Conservation (phyloP, 352 stramenopile species). For the Globisporangium viniferum region DNA sequence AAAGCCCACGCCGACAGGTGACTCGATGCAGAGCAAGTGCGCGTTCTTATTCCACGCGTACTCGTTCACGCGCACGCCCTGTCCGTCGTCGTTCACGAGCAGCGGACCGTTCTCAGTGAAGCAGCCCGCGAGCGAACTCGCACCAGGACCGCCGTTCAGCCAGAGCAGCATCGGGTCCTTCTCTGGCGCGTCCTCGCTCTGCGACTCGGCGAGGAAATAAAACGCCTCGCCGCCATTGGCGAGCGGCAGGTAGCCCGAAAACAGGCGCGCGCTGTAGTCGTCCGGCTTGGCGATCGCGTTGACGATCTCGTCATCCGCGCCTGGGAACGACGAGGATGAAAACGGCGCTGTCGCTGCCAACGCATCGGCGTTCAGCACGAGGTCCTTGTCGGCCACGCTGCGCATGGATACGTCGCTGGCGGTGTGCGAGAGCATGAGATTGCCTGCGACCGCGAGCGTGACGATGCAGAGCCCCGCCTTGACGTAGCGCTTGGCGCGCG, state of each 20-base stretch:
- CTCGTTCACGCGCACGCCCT: conserved; percentile 52
- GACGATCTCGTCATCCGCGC: conserved; percentile 45
- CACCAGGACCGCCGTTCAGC: conserved; percentile 96
- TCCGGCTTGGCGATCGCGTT: conserved; percentile 30
- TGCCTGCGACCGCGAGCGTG: conserved; percentile 15
- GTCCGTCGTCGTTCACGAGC: conserved; percentile 86
- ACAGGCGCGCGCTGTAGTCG: conserved; percentile 18
- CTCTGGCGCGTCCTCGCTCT: conserved; percentile 75
- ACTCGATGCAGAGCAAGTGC: conserved; percentile 76
- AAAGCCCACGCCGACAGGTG: conserved; percentile 61
- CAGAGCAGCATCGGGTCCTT: conserved; percentile 96
- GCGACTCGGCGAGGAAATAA: conserved; percentile 98
- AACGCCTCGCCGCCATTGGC: conserved; percentile 19
- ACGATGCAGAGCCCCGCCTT: conserved; percentile 15
- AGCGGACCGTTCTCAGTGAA: conserved; percentile 96
- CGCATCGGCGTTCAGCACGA: conserved; percentile 1
- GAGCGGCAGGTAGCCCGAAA: conserved; percentile 20
- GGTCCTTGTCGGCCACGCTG: conserved; percentile 8
- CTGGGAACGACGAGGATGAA: conserved; percentile 24
- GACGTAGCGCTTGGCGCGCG: conserved; percentile 17
- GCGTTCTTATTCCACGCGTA: conserved; percentile 63
- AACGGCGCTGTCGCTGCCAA: not conserved
- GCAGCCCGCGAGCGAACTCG: conserved; percentile 90
- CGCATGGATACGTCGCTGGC: conserved; percentile 6
- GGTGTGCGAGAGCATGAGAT: conserved; percentile 19